phyloP scores from a whole-genome alignment of 768 basidiomycete genomes.

The Coprinopsis strossmayeri region DNA sequence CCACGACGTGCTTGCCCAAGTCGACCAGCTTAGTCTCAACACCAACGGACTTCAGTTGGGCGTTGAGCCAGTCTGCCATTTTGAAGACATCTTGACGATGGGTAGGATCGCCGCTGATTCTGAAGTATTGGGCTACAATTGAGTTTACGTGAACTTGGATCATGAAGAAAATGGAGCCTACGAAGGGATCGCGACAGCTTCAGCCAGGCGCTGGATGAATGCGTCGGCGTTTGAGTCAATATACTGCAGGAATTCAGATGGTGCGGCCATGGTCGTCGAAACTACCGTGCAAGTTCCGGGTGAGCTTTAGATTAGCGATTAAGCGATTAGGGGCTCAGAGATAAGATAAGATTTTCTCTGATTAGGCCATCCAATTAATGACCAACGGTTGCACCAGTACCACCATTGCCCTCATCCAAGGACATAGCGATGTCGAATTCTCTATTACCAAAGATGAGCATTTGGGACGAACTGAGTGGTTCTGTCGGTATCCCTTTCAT shows the following conservation, averaged over 20 bases:
- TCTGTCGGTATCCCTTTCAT: neutral
- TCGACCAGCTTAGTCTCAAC: constrained; percentile 69
- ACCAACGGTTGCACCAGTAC: neutral
- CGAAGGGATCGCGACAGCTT: constrained; percentile 77
- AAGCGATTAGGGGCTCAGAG: neutral
- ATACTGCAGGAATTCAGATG: constrained; percentile 38
- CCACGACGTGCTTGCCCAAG: constrained; percentile 66
- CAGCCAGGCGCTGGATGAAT: constrained; percentile 73
- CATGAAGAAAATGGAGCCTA: constrained; percentile 33
- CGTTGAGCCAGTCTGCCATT: constrained; percentile 83
- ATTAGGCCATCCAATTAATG: neutral
- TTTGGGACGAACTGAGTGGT: neutral
- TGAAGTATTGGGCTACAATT: constrained; percentile 22
- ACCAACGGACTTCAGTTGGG: constrained; percentile 68
- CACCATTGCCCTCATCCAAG: neutral
- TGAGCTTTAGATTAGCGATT: neutral
- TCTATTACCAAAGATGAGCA: neutral
- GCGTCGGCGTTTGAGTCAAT: constrained; percentile 64
- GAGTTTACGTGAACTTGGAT: neutral
- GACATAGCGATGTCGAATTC: neutral
- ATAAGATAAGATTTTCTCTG: neutral
- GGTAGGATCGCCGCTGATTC: constrained; percentile 65
- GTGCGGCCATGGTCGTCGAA: constrained; percentile 37
- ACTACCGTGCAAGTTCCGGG: neutral
- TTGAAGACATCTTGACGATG: constrained; percentile 71